Base-by-base conservation (phyloP, 208 protist genomes). In the Trypanosoma melophagium region DNA sequence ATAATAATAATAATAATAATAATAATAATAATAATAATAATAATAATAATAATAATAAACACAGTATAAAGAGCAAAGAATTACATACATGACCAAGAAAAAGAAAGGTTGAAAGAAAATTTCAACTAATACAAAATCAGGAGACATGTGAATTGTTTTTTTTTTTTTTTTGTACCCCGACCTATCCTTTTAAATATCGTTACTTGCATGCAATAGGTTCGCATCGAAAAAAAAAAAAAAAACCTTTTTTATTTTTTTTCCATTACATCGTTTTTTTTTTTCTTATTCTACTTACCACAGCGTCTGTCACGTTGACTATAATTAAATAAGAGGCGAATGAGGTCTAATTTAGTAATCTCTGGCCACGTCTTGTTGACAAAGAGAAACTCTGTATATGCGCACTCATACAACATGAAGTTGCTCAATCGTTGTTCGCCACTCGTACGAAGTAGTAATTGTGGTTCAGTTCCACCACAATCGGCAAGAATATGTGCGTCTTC, bases 361-460 rank as follows among this genome's bases (percentile, higher is more conserved):
- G 92, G 92, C 90, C 92, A 97, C 14, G 78, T 84, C 60, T 91
- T 93, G 8, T 74, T 45, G 9, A 86, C 49, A 59, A 95, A 94
- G 45, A 83, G 53, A 60, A 97, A 80, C 68, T 97, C 89, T 3
- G 86, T 86, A 70, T 97, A 97, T 16, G 89, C 92, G 41, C 77
- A 85, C 65, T 97, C 86, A 66, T 86, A 97, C 4, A 95, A 70
- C 14, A 97, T 70, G 67, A 95, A 97, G 66, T 97, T 95, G 63
- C 86, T 94, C 14, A 97, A 56, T 12, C 92, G 75, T 59, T 88
- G 76, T 74, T 97, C 89, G 8, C 89, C 92, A 68, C 87, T 90
- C 0, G 92, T 97, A 24, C 92, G 87, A 10, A 97, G 57, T 24
- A 97, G 80, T 24, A 97, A 56, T 47, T 97, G 81, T 16, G 92